Percentiles rank a stretch among this genome's conserved stretches.
Evolutionary conservation across 1,284 basidiomycete species (phyloP).

Genomic region (Heterobasidion irregulare): DNA sequence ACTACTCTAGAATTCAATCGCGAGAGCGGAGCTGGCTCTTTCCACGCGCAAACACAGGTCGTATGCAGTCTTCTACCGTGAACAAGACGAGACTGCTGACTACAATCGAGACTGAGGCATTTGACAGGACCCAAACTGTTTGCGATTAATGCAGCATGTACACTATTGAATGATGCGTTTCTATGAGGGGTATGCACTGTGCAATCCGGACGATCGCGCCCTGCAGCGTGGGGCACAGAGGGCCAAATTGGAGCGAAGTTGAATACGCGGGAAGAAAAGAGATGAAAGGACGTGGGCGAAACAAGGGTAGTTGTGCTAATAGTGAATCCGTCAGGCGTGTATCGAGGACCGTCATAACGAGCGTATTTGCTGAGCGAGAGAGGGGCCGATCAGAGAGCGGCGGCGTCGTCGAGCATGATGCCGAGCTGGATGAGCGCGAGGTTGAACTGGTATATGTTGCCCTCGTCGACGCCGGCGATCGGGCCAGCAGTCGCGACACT

Average conservation of each 20-base stretch:
- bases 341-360: neutral
- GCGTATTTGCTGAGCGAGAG: neutral
- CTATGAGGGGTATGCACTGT: neutral
- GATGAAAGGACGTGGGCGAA: too few relatives aligned
- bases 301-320: too few relatives aligned
- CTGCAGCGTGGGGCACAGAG: too few relatives aligned
- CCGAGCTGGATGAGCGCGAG: neutral
- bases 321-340: neutral
- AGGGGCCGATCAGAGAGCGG: neutral
- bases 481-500: neutral
- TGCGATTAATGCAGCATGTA: neutral
- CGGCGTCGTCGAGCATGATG: neutral
- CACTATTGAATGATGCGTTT: neutral
- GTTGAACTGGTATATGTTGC: neutral
- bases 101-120: too few relatives aligned
- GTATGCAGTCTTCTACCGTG: neutral
- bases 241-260: too few relatives aligned
- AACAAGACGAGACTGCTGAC: too few relatives aligned
- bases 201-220: neutral
- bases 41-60: neutral
- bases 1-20: neutral
- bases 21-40: neutral
- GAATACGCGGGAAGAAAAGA: too few relatives aligned
- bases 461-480: neutral
- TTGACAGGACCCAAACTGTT: neutral